Base-by-base conservation (phyloP, 1,284 basidiomycete species). In the Flammula alnicola region DNA sequence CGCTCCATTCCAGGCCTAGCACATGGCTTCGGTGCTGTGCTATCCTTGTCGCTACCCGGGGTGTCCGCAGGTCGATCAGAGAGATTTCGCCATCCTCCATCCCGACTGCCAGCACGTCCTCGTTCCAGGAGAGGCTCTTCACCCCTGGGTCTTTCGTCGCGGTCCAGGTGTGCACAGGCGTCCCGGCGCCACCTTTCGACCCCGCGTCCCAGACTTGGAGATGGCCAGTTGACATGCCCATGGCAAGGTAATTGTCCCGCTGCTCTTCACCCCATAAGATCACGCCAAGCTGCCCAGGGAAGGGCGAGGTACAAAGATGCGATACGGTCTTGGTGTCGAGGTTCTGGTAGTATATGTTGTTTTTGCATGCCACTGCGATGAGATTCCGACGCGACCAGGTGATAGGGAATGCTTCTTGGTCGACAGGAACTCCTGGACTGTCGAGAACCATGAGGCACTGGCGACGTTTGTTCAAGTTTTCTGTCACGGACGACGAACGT, bases 281-380 rank as follows among this genome's bases (percentile, higher is more conserved):
- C 3, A 61, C 63, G 25, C 62, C 61, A 14, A 67, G 44, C 20
- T 55, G 44, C 5, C 62, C 66, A 14, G 57, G 38, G 22, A 48
- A 14, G 26, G 56, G 38, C 8, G 62, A 43, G 20, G 50, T 57
- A 44, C 66, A 70, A 12, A 73, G 55, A 8, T 63, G 63, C 3
- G 61, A 58, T 6, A 72, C 68, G 7, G 57, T 45, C 20, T 66
- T 67, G 5, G 54, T 71, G 23, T 65, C 57, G 14, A 71, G 61
- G 42, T 73, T 65, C 48, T 73, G 72, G 44, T 72, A 72, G 49
- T 64, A 73, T 1, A 74, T 59, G 12, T 70, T 66, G 27, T 60
- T 57, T 4, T 59, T 61, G 44, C 70, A 74, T 16, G 68, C 63
- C 2, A 74, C 69, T 3, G 70, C 69, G 19, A 74, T 72, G 22